Conservation (phyloP, 2,329 filamentous ascomycete species). For the Lasiodiplodia hormozganensis region DNA sequence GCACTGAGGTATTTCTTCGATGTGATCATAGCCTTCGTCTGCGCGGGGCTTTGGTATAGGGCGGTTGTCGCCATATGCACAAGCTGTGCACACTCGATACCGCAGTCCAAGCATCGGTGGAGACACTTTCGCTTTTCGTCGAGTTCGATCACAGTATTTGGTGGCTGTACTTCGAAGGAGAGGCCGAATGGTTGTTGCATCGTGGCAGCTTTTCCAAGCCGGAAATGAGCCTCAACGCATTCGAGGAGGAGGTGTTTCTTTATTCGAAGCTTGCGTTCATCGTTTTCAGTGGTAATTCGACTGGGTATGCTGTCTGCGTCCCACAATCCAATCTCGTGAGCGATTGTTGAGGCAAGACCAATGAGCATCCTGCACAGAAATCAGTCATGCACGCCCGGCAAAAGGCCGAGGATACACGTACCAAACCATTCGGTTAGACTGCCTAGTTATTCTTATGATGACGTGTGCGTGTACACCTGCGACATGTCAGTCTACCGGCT, state of each 20-base stretch:
- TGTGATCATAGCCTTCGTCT: constrained; percentile 17
- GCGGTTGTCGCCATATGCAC: constrained; percentile 10
- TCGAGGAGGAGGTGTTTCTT: constrained; percentile 13
- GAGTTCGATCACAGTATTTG: not conserved
- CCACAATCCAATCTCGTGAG: constrained; percentile 21
- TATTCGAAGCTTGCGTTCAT: constrained; percentile 8
- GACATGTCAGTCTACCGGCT: not conserved
- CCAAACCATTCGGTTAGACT: constrained; percentile 24
- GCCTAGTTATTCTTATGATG: not conserved
- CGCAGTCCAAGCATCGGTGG: constrained; percentile 1
- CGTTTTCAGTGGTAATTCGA: not conserved
- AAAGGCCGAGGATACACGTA: not conserved
- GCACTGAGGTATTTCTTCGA: constrained; percentile 11
- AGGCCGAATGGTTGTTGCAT: constrained; percentile 20
- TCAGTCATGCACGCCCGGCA: not conserved
- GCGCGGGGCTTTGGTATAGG: constrained; percentile 7
- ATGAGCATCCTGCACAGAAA: constrained; percentile 11
- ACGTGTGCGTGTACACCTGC: constrained; percentile 15
- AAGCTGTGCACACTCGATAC: not conserved
- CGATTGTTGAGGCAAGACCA: constrained; percentile 3
- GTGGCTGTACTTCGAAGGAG: constrained; percentile 15
- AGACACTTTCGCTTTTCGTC: not conserved
- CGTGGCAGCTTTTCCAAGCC: not conserved
- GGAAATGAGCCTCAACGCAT: constrained; percentile 12
- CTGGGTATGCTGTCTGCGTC: constrained; percentile 2